Conservation (phyloP, 257 asterid genomes). For the Solanum rostratum region DNA sequence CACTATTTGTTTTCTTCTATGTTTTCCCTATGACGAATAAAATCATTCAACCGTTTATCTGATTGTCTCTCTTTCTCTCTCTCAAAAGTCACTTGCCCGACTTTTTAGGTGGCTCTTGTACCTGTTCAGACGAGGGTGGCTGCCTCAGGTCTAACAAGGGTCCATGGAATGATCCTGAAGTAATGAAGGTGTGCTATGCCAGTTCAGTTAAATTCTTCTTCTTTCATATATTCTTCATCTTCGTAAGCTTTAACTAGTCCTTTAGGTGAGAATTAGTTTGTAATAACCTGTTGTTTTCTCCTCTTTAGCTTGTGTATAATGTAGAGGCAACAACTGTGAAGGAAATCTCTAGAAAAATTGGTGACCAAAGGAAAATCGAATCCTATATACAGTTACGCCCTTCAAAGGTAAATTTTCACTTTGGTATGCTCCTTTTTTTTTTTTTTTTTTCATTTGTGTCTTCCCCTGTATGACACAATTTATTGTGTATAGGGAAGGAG, state of each 20-base stretch:
- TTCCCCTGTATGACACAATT: background rate
- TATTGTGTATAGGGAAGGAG: conserved; percentile 40
- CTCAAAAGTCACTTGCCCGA: conserved; percentile 77
- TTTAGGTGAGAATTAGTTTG: background rate
- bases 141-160: conserved; percentile 88
- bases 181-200: conserved; percentile 54
- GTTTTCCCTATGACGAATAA: background rate
- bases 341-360: conserved; percentile 26
- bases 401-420: conserved; percentile 33
- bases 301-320: conserved; percentile 45
- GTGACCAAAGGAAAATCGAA: conserved; percentile 39
- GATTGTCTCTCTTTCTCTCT: background rate
- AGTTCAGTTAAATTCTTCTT: background rate
- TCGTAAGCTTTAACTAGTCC: background rate
- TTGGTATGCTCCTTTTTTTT: background rate
- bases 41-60: conserved; percentile 7
- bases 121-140: conserved; percentile 75
- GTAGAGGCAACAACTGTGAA: conserved; percentile 39
- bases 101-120: conserved; percentile 87
- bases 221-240: background rate
- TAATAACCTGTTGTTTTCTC: background rate
- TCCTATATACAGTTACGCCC: conserved; percentile 23
- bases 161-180: conserved; percentile 92
- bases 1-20: background rate
- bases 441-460: background rate